These are phyloP conservation scores for Heterobasidion occidentale DNA, from an alignment of 1,284 basidiomycete genomes.

Conservation along the genomic window DNA sequence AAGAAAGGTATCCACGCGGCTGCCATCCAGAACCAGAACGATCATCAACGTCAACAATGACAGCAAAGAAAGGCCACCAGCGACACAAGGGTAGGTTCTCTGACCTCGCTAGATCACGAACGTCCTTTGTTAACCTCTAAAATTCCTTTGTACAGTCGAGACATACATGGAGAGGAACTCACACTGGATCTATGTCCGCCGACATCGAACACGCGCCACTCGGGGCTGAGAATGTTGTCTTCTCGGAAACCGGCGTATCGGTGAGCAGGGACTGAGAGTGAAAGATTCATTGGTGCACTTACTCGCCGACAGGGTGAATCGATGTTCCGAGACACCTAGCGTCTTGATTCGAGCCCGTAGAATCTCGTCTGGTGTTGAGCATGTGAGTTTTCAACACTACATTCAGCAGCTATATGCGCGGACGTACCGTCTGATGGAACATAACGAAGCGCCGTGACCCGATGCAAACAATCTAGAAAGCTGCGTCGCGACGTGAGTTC, in stretches of 20 bases:
- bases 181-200: slow-evolving; percentile 30
- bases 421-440: slow-evolving; percentile 38
- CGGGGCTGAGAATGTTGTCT: slow-evolving; percentile 13
- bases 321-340: slow-evolving; percentile 59
- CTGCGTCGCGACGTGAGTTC: slow-evolving; percentile 18
- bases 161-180: slow-evolving; percentile 10
- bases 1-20: slow-evolving; percentile 64
- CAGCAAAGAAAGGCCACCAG: neutral
- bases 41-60: neutral
- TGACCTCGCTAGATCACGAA: slow-evolving; percentile 32
- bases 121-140: too few species aligned
- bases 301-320: slow-evolving; percentile 48
- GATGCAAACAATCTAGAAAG: slow-evolving; percentile 53
- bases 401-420: neutral
- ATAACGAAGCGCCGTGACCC: slow-evolving; percentile 45
- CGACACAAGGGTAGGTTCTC: neutral
- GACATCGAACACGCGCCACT: slow-evolving; percentile 63
- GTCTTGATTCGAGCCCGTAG: slow-evolving; percentile 54
- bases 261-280: neutral
- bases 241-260: neutral
- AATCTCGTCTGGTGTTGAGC: slow-evolving; percentile 38
- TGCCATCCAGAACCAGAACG: neutral
- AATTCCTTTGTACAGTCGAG: too few species aligned
- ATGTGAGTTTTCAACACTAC: neutral
- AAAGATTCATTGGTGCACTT: slow-evolving; percentile 7